Conservation (phyloP, 1,284 basidiomycete genomes). For the Fomitiporia mediterranea region DNA sequence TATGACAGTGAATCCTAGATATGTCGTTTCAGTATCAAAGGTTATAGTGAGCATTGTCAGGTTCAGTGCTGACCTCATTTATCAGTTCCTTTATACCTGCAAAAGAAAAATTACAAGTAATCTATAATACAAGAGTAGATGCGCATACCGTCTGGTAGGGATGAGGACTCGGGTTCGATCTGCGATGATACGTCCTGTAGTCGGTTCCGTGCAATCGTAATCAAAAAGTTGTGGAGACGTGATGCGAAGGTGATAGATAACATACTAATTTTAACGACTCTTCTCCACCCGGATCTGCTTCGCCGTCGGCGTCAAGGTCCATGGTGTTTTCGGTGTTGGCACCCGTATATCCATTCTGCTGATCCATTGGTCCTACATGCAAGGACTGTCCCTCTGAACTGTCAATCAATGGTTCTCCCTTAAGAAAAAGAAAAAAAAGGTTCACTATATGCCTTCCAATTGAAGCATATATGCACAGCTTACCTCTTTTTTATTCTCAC, state of each 20-base stretch:
- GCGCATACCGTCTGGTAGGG: slow-evolving; percentile 13
- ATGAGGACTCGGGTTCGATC: too few relatives aligned
- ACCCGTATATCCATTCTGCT: neutral
- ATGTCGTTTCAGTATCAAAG: slow-evolving; percentile 1
- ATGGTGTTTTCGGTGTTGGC: slow-evolving; percentile 4
- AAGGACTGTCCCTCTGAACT: too few relatives aligned
- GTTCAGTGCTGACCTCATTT: slow-evolving; percentile 11
- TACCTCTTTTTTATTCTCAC: too few relatives aligned
- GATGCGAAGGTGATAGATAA: neutral
- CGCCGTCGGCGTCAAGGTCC: slow-evolving; percentile 11
- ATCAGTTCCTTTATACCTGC: slow-evolving; percentile 15
- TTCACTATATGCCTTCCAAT: too few relatives aligned
- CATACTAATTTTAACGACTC: neutral
- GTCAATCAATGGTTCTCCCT: too few relatives aligned
- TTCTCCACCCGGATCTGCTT: slow-evolving; percentile 12
- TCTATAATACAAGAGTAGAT: neutral
- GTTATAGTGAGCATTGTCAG: neutral
- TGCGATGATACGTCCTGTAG: too few relatives aligned
- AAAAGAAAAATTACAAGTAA: neutral
- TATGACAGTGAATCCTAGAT: slow-evolving; percentile 14
- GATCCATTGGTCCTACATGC: too few relatives aligned
- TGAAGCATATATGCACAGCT: too few relatives aligned
- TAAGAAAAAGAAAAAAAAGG: too few relatives aligned
- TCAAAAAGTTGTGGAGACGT: too few relatives aligned
- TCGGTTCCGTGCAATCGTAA: neutral